Evolutionary conservation across 306 rosid species (phyloP).

Genomic region (Oxytropis ochrocephala): DNA sequence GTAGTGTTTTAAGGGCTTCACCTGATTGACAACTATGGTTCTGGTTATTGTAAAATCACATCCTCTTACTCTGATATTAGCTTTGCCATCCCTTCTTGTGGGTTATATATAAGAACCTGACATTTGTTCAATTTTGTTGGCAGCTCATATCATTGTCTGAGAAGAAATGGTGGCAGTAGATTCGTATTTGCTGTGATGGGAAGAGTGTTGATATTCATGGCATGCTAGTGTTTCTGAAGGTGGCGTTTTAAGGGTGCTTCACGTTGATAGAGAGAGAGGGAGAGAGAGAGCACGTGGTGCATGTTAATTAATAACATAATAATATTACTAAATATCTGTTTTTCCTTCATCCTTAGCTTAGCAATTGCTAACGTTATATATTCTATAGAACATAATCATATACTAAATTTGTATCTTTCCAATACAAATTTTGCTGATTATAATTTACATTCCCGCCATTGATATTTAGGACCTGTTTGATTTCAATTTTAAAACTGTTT

Average conservation of each 20-base stretch:
- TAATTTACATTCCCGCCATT: background rate
- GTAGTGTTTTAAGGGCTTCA: background rate
- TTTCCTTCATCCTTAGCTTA: slow-evolving; percentile 13
- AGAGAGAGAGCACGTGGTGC: slow-evolving; percentile 23
- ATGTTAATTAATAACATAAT: slow-evolving; percentile 31
- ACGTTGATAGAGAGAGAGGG: slow-evolving; percentile 7
- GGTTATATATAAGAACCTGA: slow-evolving; percentile 3
- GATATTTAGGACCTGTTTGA: too few relatives aligned
- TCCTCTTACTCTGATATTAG: background rate
- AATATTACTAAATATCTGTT: slow-evolving; percentile 5
- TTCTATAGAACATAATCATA: slow-evolving; percentile 17
- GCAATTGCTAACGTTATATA: slow-evolving; percentile 16
- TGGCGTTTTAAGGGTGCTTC: slow-evolving; percentile 20
- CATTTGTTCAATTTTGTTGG: slow-evolving; percentile 31
- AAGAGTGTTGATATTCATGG: slow-evolving; percentile 8
- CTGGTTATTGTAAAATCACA: background rate
- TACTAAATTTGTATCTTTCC: background rate
- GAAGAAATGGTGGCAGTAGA: slow-evolving; percentile 61
- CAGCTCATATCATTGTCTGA: slow-evolving; percentile 81
- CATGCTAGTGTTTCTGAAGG: background rate
- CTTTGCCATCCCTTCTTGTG: too few relatives aligned
- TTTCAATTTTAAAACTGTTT: too few relatives aligned
- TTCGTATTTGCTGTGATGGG: background rate
- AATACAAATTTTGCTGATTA: slow-evolving; percentile 32
- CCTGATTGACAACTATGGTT: background rate